These are phyloP conservation scores for Solanum commersonii DNA, from an alignment of 257 asterid species.

Conservation along the genomic window DNA sequence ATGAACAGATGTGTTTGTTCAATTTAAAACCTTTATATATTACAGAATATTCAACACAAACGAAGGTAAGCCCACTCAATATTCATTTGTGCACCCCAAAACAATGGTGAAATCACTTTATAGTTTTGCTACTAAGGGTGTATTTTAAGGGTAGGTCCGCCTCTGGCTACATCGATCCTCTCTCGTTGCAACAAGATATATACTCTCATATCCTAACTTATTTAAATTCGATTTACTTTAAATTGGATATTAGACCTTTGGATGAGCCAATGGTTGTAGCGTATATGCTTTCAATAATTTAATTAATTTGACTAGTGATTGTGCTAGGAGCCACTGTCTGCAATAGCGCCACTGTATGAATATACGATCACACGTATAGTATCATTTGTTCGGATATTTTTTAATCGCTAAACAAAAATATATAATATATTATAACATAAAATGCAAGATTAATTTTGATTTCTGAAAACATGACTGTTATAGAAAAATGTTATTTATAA, in stretches of 20 bases:
- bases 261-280: neutral
- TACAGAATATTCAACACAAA: too few relatives aligned
- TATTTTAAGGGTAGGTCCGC: neutral
- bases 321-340: neutral
- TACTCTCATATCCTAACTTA: neutral
- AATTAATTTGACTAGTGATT: neutral
- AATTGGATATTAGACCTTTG: neutral
- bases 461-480: neutral
- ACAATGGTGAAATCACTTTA: too few relatives aligned
- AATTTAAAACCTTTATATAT: too few relatives aligned
- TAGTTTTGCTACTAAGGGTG: too few relatives aligned
- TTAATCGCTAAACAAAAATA: rapidly evolving
- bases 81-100: too few relatives aligned
- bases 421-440: neutral
- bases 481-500: too few relatives aligned
- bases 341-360: neutral
- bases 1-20: too few relatives aligned
- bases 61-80: too few relatives aligned
- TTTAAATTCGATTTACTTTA: neutral
- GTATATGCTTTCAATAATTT: neutral
- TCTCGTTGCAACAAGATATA: neutral
- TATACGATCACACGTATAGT: neutral
- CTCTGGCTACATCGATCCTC: neutral
- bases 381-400: neutral
- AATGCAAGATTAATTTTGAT: neutral